Conservation (phyloP, 2,329 filamentous ascomycete genomes). For the Sphaceloma murrayae region DNA sequence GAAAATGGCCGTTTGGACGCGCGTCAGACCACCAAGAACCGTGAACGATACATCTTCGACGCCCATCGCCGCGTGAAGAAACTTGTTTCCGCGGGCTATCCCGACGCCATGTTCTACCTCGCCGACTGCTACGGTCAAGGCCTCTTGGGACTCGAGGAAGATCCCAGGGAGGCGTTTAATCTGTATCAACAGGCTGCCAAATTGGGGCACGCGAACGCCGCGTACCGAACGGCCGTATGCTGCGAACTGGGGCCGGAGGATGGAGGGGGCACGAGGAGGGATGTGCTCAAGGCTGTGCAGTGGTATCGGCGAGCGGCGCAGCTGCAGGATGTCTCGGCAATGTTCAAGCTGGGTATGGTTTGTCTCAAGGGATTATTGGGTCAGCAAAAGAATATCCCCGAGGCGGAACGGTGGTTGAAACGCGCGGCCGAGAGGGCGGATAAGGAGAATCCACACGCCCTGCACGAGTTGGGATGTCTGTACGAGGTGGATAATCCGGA, state of each 20-base stretch:
- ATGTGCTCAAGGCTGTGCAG: constrained; percentile 88
- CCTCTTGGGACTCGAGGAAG: constrained; percentile 64
- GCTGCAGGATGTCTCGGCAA: constrained; percentile 81
- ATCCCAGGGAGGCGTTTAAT: constrained; percentile 85
- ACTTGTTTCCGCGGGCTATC: constrained; percentile 60
- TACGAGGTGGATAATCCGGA: constrained; percentile 54
- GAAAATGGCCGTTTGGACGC: constrained; percentile 64
- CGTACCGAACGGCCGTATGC: constrained; percentile 91
- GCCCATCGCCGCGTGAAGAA: constrained; percentile 90
- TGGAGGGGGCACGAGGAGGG: constrained; percentile 81
- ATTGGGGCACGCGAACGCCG: constrained; percentile 71
- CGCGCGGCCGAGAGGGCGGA: constrained; percentile 83
- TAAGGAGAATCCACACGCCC: constrained; percentile 80
- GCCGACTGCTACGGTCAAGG: constrained; percentile 85
- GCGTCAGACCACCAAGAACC: constrained; percentile 50
- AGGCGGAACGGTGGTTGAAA: constrained; percentile 88
- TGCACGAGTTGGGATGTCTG: constrained; percentile 70
- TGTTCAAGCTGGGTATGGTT: constrained; percentile 99
- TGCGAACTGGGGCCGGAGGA: constrained; percentile 94
- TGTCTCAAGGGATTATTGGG: constrained; percentile 87
- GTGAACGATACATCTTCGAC: constrained; percentile 76
- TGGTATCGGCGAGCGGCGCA: constrained; percentile 95
- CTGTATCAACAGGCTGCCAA: constrained; percentile 93
- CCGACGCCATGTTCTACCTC: constrained; percentile 86
- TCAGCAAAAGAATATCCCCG: constrained; percentile 68